phyloP scores from a whole-genome alignment of 2,329 filamentous ascomycete genomes.

The Leptographium procerum region DNA sequence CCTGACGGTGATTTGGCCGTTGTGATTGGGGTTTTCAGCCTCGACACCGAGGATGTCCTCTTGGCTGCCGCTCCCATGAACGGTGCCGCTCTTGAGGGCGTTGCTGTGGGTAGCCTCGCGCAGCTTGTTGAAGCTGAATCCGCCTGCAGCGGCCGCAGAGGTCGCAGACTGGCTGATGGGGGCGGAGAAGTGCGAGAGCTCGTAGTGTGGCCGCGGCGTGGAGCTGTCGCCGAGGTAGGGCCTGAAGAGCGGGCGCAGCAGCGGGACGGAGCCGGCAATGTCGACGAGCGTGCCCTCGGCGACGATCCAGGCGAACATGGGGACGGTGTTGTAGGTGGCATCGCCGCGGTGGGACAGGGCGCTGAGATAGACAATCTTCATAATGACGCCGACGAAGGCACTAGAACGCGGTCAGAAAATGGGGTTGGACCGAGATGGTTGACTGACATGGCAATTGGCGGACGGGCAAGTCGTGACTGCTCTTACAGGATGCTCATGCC shows the following conservation, averaged over 20 bases:
- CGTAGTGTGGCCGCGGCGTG: not conserved
- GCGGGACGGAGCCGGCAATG: not conserved
- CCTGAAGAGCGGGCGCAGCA: not conserved
- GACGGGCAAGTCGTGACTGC: too few species aligned
- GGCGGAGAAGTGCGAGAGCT: not conserved
- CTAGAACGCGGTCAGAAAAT: not conserved
- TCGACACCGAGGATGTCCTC: not conserved
- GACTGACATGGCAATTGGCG: too few species aligned
- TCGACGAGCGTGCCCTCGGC: constrained; percentile 1
- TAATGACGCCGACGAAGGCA: constrained; percentile 3
- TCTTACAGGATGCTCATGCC: not conserved
- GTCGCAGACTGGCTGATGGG: not conserved
- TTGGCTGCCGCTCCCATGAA: not conserved
- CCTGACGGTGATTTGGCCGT: not conserved
- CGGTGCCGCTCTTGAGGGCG: not conserved
- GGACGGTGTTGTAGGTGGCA: constrained; percentile 3
- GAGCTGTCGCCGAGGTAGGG: not conserved
- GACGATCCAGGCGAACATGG: constrained; percentile 2
- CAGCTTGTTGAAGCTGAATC: not conserved
- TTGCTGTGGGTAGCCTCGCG: not conserved
- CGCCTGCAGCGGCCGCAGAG: not conserved
- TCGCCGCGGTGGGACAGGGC: constrained; percentile 1
- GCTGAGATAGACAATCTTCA: constrained; percentile 3
- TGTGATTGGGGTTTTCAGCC: not conserved
- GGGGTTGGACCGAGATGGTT: not conserved